Base-by-base conservation (phyloP, 2,329 filamentous ascomycete genomes). In the Juglanconis sp. region DNA sequence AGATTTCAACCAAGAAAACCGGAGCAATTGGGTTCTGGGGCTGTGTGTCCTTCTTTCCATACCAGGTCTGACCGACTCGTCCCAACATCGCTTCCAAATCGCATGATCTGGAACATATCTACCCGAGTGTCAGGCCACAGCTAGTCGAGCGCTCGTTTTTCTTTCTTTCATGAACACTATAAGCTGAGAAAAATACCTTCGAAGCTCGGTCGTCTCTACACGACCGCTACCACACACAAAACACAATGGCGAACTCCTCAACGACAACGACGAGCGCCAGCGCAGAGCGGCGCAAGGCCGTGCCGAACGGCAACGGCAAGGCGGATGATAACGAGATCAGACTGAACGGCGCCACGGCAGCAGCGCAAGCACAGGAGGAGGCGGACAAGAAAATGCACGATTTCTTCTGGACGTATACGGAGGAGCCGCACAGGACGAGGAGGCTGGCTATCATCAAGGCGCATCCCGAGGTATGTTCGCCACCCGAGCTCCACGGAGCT, bases 331-430 rank as follows among this genome's bases (percentile, higher is more conserved):
- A 32, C 31, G 55, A 57, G 13, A 57, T 54, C 11, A 61, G 38
- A 36, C 48, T 51, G 46, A 61, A 60, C 15, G 58, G 59, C 56
- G 59, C 56, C 46, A 56, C 62, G 31, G 44, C 63, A 31, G 60
- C 70, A 53, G 71, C 77, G 60, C 70, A 74, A 56, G 74, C 82
- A 56, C 69, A 72, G 36, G 64, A 76, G 57, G 76, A 78, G 67
- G 65, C 69, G n/a, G 73, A 73, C 55, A 73, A 80, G 65, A 61
- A 58, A 35, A 47, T 58, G 24, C 70, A 87, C 64, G 83, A 87
- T 73, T 98, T 98, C 82, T 96, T 96, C 79, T 98, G 96, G 95
- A 96, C 95, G 46, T 98, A 99, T 73, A 97, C 95, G 9, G 95
- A 99, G 75, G 95, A 99, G 77, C 95, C 95, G 64, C 95, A 99